Percentiles rank a stretch among this genome's conserved stretches.
Conservation (phyloP, 2,329 filamentous ascomycete genomes). For the Fusarium chlamydosporum region DNA sequence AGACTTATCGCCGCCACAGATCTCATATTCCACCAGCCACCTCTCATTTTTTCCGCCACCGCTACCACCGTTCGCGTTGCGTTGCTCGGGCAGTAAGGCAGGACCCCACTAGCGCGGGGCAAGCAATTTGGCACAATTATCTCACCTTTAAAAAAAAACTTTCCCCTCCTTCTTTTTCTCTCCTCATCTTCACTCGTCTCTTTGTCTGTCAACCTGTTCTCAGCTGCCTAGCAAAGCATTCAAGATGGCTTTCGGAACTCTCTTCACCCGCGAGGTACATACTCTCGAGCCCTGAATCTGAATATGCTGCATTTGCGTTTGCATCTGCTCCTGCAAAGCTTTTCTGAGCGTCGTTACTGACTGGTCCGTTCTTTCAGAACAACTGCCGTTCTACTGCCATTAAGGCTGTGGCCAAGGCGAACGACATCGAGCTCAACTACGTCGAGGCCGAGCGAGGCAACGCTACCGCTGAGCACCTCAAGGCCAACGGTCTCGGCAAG, state of each 20-base stretch:
- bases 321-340: conserved; percentile 22
- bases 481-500: conserved; percentile 89
- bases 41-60: conserved; percentile 23
- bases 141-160: conserved; percentile 55
- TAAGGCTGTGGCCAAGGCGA: conserved; percentile 96
- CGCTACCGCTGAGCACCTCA: conserved; percentile 81
- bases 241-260: conserved; percentile 97
- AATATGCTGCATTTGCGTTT: conserved; percentile 27
- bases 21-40: conserved; percentile 16
- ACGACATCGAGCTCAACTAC: conserved; percentile 91
- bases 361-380: conserved; percentile 67
- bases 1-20: conserved; percentile 33
- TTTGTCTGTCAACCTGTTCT: conserved; percentile 50
- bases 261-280: conserved; percentile 86
- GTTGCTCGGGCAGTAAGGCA: conserved; percentile 50
- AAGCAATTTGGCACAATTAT: conserved; percentile 48
- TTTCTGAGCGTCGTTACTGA: conserved; percentile 54
- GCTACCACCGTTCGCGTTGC: conserved; percentile 30
- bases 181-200: conserved; percentile 44
- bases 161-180: conserved; percentile 45
- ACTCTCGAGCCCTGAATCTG: conserved; percentile 41
- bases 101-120: conserved; percentile 54
- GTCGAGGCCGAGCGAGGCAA: conserved; percentile 78
- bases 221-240: conserved; percentile 54
- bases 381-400: conserved; percentile 93